Conservation (phyloP, 208 protist species). For the Vickermania spadyakhi region DNA sequence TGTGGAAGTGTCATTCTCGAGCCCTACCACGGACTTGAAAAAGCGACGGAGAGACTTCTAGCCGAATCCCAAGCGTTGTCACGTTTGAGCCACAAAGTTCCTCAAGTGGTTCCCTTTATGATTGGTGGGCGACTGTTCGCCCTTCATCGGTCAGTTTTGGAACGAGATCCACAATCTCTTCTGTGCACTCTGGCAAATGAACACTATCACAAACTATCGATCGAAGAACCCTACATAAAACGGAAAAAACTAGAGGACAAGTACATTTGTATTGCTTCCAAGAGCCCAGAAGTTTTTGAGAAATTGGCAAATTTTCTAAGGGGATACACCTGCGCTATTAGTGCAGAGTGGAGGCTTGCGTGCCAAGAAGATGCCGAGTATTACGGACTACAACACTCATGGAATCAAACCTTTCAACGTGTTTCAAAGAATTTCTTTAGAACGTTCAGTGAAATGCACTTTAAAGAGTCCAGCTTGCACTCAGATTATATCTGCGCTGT, state of each 20-base stretch:
- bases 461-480: neutral
- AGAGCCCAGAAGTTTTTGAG: neutral
- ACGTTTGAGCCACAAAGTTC: neutral
- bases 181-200: conserved; percentile 1
- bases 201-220: neutral
- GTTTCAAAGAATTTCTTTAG: neutral
- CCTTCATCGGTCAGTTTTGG: neutral
- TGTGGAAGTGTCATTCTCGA: too few relatives aligned
- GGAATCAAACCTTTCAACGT: neutral
- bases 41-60: neutral
- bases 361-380: neutral
- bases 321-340: neutral
- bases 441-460: neutral
- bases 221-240: neutral
- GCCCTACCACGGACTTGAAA: neutral
- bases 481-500: neutral
- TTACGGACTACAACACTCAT: conserved; percentile 2
- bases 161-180: conserved; percentile 1
- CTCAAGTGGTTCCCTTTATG: neutral
- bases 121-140: neutral
- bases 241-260: neutral
- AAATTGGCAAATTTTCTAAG: neutral
- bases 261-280: neutral
- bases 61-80: neutral
- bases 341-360: neutral